Percentiles rank a stretch among this genome's conserved stretches.
phyloP scores from a whole-genome alignment of 495 filamentous ascomycete species.

The Astrothelium subdiscretum region DNA sequence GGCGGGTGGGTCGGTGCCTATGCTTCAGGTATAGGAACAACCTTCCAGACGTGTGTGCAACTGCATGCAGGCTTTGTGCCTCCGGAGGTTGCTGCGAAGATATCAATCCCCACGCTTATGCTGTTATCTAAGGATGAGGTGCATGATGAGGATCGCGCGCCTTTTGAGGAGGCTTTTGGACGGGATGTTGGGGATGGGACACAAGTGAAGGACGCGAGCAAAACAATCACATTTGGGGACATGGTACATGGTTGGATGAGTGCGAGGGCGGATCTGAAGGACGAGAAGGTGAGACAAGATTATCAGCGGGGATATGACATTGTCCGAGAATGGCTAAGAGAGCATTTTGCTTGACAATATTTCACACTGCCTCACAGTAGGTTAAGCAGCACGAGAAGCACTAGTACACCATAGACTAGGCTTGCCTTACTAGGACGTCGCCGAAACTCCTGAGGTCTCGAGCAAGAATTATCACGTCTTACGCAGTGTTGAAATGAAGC shows the following conservation, averaged over 20 bases:
- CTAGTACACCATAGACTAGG: too few relatives aligned
- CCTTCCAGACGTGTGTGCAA: background rate
- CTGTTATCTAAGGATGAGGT: slow-evolving; percentile 10
- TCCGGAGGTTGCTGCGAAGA: background rate
- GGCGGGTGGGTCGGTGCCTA: slow-evolving; percentile 1
- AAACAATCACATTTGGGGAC: background rate
- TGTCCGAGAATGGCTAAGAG: slow-evolving; percentile 6
- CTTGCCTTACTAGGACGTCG: too few relatives aligned
- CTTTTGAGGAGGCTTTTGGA: background rate
- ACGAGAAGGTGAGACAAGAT: background rate
- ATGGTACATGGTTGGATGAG: slow-evolving; percentile 6
- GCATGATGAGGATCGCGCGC: background rate
- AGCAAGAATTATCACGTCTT: too few relatives aligned
- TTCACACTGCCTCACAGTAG: too few relatives aligned
- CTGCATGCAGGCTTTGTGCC: background rate
- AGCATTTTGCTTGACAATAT: slow-evolving; percentile 1
- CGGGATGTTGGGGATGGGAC: background rate
- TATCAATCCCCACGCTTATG: slow-evolving; percentile 1
- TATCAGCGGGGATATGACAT: slow-evolving; percentile 8
- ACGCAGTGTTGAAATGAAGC: too few relatives aligned
- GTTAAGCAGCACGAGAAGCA: too few relatives aligned
- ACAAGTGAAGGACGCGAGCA: slow-evolving; percentile 1
- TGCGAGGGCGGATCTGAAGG: slow-evolving; percentile 4
- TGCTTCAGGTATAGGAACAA: background rate
- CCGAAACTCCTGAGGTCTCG: too few relatives aligned